Evolutionary conservation across 495 filamentous ascomycete species (phyloP).

Genomic region (Aspergillus wentii): DNA sequence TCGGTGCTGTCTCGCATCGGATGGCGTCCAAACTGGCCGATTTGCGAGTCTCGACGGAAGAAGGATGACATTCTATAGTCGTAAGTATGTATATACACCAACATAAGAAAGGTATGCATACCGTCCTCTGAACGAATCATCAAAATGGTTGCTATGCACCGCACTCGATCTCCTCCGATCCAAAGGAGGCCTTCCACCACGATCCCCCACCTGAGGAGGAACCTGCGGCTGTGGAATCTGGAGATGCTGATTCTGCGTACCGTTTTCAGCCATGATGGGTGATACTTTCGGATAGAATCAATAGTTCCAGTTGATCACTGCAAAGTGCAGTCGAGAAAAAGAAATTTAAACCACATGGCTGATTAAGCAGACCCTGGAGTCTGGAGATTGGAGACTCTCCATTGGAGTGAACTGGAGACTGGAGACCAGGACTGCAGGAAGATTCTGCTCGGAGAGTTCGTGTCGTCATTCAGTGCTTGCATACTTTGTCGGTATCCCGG

Average conservation of each 20-base stretch:
- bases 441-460: background rate
- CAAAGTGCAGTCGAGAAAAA: no score
- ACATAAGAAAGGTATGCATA: constrained; percentile 1
- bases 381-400: background rate
- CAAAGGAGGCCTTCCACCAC: constrained; percentile 3
- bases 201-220: no score
- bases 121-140: constrained; percentile 18
- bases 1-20: constrained; percentile 13
- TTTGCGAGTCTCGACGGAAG: constrained; percentile 17
- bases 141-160: constrained; percentile 17
- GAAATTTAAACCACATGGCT: no score
- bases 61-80: constrained; percentile 13
- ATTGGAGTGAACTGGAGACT: background rate
- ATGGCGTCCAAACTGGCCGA: constrained; percentile 19
- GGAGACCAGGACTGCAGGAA: background rate
- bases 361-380: no score
- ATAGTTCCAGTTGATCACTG: no score
- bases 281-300: no score
- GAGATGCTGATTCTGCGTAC: no score
- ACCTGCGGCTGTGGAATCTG: no score
- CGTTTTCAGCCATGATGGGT: no score
- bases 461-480: no score
- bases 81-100: background rate
- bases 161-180: constrained; percentile 13
- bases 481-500: no score